A percentile compares a stretch with the other conserved stretches of the same genome.
phyloP scores from a whole-genome alignment of 345 rosid species.

The Cardamine occulta region DNA sequence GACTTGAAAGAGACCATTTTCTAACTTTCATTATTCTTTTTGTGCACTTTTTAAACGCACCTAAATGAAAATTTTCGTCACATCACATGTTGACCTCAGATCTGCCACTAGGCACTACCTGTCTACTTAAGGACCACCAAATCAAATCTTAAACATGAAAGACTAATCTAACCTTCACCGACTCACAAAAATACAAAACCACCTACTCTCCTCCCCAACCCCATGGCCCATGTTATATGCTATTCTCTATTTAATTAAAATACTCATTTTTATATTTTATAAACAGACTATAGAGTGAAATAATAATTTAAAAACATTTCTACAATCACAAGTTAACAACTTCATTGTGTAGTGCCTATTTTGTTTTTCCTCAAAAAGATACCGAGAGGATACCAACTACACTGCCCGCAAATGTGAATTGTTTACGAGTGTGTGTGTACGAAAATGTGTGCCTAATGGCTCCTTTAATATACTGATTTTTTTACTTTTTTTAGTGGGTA shows the following conservation, averaged over 20 bases:
- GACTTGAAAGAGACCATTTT: not conserved
- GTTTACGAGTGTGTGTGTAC: not conserved
- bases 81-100: slow-evolving; percentile 36
- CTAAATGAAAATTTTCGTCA: not conserved
- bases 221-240: slow-evolving; percentile 7
- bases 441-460: not conserved
- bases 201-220: slow-evolving; percentile 36
- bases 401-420: not conserved
- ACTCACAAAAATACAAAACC: slow-evolving; percentile 36
- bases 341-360: slow-evolving; percentile 1
- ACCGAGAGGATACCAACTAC: not conserved
- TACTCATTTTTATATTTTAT: not conserved
- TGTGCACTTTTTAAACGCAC: slow-evolving; percentile 12
- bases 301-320: not conserved
- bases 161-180: slow-evolving; percentile 42
- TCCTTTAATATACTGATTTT: not conserved
- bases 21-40: not conserved
- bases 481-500: not conserved
- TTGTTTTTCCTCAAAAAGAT: not conserved
- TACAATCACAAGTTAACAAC: not conserved
- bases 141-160: slow-evolving; percentile 5
- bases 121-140: slow-evolving; percentile 13
- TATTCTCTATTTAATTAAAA: not conserved
- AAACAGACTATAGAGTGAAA: not conserved
- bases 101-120: slow-evolving; percentile 7